These are phyloP conservation scores for Annulohypoxylon maeteangense DNA, from an alignment of 495 filamentous ascomycete species.

Conservation along the genomic window DNA sequence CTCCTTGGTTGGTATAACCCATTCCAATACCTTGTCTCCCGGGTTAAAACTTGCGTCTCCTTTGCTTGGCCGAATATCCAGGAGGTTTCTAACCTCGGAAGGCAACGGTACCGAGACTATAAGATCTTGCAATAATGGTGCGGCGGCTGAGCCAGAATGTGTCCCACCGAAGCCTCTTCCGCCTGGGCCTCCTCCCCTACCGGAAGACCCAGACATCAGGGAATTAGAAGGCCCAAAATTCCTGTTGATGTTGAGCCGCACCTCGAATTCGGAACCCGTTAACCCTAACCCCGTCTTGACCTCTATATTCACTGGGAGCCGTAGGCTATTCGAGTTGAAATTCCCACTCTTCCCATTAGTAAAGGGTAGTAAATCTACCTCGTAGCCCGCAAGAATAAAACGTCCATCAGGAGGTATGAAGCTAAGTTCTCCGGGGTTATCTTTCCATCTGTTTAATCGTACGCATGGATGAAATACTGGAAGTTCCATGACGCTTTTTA, in stretches of 20 bases:
- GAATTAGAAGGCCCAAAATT: conserved; percentile 63
- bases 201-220: conserved; percentile 51
- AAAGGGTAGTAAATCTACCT: conserved; percentile 86
- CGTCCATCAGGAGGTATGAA: conserved; percentile 95
- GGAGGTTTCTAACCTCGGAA: conserved; percentile 82
- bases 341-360: conserved; percentile 53
- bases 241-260: conserved; percentile 76
- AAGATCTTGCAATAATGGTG: conserved; percentile 81
- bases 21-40: conserved; percentile 78
- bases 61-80: conserved; percentile 81
- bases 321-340: conserved; percentile 66
- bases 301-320: conserved; percentile 83
- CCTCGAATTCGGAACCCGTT: conserved; percentile 85
- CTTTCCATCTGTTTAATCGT: conserved; percentile 83
- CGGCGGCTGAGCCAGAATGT: conserved; percentile 56
- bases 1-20: conserved; percentile 79
- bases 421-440: conserved; percentile 87
- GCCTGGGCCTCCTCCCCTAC: conserved; percentile 64
- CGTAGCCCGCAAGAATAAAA: conserved; percentile 95
- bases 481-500: conserved; percentile 79
- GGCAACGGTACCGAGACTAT: conserved; percentile 85
- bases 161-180: conserved; percentile 59
- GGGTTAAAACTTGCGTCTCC: conserved; percentile 86
- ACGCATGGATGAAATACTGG: conserved; percentile 98
- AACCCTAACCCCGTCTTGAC: conserved; percentile 81